Conservation (phyloP, 2,329 filamentous ascomycete genomes). For the Fusarium beomiforme region DNA sequence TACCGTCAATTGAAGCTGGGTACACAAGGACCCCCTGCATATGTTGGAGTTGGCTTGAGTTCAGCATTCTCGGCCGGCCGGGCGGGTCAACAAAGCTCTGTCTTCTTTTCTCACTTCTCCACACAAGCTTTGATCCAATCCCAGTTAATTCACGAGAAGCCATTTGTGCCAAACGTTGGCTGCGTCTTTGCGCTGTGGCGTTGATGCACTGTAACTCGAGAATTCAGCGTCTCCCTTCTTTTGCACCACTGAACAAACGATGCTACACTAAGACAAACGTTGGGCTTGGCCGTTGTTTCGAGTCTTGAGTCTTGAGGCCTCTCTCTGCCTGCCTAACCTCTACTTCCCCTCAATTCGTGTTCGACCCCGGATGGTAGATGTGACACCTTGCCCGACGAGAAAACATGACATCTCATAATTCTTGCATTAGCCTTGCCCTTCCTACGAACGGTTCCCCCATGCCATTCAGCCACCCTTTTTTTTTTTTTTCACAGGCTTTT, state of each 20-base stretch:
- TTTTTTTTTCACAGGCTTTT: background rate
- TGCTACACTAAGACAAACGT: background rate
- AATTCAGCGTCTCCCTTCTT: background rate
- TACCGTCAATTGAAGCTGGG: background rate
- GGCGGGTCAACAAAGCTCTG: background rate
- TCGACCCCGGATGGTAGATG: constrained; percentile 2
- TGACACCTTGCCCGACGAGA: constrained; percentile 1
- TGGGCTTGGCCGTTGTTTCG: background rate
- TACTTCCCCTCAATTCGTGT: constrained; percentile 14
- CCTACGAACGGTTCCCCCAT: background rate
- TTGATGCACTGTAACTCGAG: constrained; percentile 12
- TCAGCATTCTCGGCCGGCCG: background rate
- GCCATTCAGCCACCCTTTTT: background rate
- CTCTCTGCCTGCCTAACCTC: too few relatives aligned
- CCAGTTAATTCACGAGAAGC: background rate
- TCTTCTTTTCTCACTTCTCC: background rate
- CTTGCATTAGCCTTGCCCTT: background rate
- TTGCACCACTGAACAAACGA: background rate
- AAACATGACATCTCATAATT: constrained; percentile 34
- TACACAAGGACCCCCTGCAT: background rate
- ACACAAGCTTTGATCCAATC: background rate
- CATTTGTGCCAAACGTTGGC: background rate
- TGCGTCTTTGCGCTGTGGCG: constrained; percentile 5
- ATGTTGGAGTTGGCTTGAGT: background rate
- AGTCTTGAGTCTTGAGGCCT: constrained; percentile 4